These are phyloP conservation scores for Globisporangium ultimum DNA, from an alignment of 352 stramenopile species.

Conservation along the genomic window DNA sequence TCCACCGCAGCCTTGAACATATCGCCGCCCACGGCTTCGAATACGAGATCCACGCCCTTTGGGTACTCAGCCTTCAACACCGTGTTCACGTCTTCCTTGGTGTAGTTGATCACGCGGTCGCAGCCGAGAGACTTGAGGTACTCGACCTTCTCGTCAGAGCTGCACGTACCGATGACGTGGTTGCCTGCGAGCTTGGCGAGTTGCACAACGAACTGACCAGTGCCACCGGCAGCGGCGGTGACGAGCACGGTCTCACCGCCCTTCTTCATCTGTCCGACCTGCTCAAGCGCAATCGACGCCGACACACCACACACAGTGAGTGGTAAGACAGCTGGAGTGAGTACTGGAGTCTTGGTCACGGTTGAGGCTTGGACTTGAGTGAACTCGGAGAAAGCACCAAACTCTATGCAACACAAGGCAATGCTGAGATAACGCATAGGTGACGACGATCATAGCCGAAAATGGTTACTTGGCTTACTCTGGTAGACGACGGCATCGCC, in stretches of 20 bases:
- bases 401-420: slow-evolving; percentile 5
- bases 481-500: slow-evolving; percentile 33
- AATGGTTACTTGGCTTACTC: slow-evolving; percentile 3
- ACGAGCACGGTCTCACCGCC: slow-evolving; percentile 56
- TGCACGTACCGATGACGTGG: slow-evolving; percentile 78
- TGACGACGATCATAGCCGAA: too few species aligned
- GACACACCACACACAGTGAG: slow-evolving; percentile 41
- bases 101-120: slow-evolving; percentile 89
- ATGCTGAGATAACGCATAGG: too few species aligned
- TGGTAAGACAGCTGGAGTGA: slow-evolving; percentile 15
- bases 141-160: slow-evolving; percentile 83
- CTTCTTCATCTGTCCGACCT: slow-evolving; percentile 51
- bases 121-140: slow-evolving; percentile 67
- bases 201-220: slow-evolving; percentile 81
- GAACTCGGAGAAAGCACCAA: slow-evolving; percentile 55
- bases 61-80: slow-evolving; percentile 71
- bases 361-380: slow-evolving; percentile 22
- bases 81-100: slow-evolving; percentile 48
- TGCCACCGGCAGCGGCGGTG: slow-evolving; percentile 62
- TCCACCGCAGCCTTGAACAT: slow-evolving; percentile 46
- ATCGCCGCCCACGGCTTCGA: slow-evolving; percentile 60
- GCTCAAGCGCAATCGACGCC: slow-evolving; percentile 44
- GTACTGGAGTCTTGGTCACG: slow-evolving; percentile 24
- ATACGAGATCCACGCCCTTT: slow-evolving; percentile 61
- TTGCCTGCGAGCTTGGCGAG: slow-evolving; percentile 81